Conservation (phyloP, 129 eudicot species). For the Flaveria linearis region DNA sequence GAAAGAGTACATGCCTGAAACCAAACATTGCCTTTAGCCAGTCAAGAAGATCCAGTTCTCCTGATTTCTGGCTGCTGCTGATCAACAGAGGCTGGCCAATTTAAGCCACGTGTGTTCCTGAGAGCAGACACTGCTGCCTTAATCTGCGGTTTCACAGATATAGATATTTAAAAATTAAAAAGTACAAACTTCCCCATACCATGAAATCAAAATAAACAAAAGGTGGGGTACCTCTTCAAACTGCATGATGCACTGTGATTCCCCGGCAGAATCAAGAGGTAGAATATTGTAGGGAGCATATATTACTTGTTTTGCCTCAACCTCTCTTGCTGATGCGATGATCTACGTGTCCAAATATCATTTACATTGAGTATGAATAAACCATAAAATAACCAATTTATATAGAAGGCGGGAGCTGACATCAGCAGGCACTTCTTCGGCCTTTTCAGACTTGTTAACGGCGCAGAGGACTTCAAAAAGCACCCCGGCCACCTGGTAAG, state of each 20-base stretch:
- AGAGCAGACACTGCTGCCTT: conserved; percentile 92
- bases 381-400: conserved; percentile 7
- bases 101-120: conserved; percentile 63
- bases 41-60: conserved; percentile 87
- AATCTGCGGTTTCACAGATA: conserved; percentile 52
- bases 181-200: background rate
- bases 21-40: conserved; percentile 96
- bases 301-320: conserved; percentile 84
- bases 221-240: conserved; percentile 75
- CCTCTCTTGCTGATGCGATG: conserved; percentile 97
- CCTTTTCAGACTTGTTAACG: conserved; percentile 92
- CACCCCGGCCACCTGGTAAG: conserved; percentile 95
- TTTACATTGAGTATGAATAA: conserved; percentile 12
- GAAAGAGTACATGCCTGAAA: conserved; percentile 71
- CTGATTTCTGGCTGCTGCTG: conserved; percentile 67
- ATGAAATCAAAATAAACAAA: conserved; percentile 5
- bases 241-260: conserved; percentile 92
- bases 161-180: background rate
- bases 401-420: conserved; percentile 40
- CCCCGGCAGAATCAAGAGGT: conserved; percentile 94
- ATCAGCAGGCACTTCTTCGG: conserved; percentile 95
- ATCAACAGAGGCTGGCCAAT: conserved; percentile 81
- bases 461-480: conserved; percentile 98
- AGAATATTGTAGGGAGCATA: conserved; percentile 95
- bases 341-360: conserved; percentile 49